A percentile compares a stretch with the other conserved stretches of the same genome.
Conservation (phyloP, 179 eudicot species). For the Spergularia azorica region DNA sequence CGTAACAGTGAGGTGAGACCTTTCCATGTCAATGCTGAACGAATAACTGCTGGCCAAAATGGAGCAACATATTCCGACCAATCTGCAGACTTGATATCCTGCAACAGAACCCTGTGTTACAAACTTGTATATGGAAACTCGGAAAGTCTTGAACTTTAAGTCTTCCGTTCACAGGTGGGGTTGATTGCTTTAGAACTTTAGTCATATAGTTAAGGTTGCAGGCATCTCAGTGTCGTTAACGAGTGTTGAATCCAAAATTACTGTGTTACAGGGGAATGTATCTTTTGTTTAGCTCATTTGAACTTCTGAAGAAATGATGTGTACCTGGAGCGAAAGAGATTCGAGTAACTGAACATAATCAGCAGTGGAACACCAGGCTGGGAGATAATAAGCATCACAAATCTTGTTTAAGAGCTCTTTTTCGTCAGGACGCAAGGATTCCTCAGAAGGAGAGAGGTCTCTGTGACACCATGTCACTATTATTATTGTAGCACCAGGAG, state of each 20-base stretch:
- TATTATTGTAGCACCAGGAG: conserved; percentile 85
- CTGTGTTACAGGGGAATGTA: too few relatives aligned
- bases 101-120: conserved; percentile 13
- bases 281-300: too few relatives aligned
- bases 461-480: conserved; percentile 99
- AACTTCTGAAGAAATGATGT: neutral
- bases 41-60: conserved; percentile 98
- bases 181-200: too few relatives aligned
- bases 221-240: neutral
- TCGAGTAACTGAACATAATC: conserved; percentile 77
- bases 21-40: conserved; percentile 86
- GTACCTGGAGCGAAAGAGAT: conserved; percentile 75
- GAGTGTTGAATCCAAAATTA: neutral
- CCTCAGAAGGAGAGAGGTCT: conserved; percentile 73
- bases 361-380: conserved; percentile 90
- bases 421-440: conserved; percentile 69
- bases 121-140: too few relatives aligned
- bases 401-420: conserved; percentile 62
- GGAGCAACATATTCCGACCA: conserved; percentile 95
- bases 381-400: conserved; percentile 85
- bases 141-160: too few relatives aligned
- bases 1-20: conserved; percentile 74
- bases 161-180: too few relatives aligned
- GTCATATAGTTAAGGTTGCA: neutral
- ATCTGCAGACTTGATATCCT: conserved; percentile 89